Evolutionary conservation across 805 yeast genomes (phyloP).

Genomic region (Sugiyamaella americana): DNA sequence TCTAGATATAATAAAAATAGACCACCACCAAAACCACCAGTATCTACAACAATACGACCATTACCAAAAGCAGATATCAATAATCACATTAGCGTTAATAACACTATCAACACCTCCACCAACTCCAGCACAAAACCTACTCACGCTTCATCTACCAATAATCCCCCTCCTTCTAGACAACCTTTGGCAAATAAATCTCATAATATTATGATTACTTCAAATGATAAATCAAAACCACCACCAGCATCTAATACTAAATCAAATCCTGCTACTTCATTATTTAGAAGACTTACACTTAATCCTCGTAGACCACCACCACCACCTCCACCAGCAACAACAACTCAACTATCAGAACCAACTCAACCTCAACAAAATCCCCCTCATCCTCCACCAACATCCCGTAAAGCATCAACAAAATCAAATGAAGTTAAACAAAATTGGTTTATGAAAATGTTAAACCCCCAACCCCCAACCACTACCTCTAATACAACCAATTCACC

Average conservation of each 20-base stretch:
- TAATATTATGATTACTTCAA: conserved; percentile 6
- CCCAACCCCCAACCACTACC: conserved; percentile 3
- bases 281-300: conserved; percentile 14
- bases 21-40: neutral
- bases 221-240: neutral
- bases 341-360: neutral
- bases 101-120: neutral
- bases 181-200: conserved; percentile 12
- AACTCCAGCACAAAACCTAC: no score
- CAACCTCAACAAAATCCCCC: neutral
- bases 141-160: neutral
- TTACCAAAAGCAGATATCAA: no score
- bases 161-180: conserved; percentile 6
- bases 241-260: neutral
- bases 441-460: conserved; percentile 31
- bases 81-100: no score
- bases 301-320: conserved; percentile 21
- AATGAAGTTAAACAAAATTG: conserved; percentile 32
- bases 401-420: neutral
- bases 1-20: neutral
- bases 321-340: conserved; percentile 11
- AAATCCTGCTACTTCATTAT: conserved; percentile 11
- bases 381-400: neutral
- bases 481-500: conserved; percentile 2
- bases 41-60: neutral